Conservation (phyloP, 2,329 filamentous ascomycete genomes). For the Didymella glomerata region DNA sequence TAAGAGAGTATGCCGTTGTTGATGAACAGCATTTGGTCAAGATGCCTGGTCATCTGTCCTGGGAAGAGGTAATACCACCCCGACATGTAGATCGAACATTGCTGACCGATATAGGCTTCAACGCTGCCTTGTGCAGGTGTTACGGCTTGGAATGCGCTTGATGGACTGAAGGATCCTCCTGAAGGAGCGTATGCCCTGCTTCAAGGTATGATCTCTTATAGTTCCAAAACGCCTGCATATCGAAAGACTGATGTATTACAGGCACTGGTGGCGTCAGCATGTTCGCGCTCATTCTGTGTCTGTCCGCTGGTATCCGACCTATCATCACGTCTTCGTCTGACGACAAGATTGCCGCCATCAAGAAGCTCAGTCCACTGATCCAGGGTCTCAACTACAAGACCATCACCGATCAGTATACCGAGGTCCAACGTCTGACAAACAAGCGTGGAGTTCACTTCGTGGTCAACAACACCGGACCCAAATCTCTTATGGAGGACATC, state of each 20-base stretch:
- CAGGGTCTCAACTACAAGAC: conserved; percentile 65
- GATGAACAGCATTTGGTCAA: conserved; percentile 37
- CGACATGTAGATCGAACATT: background rate
- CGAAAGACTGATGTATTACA: conserved; percentile 1
- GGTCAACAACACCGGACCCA: conserved; percentile 50
- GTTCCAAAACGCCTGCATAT: background rate
- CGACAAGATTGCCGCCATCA: conserved; percentile 61
- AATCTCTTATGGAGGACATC: conserved; percentile 29
- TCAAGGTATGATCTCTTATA: conserved; percentile 16
- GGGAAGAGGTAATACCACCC: conserved; percentile 35
- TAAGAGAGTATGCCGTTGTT: conserved; percentile 39
- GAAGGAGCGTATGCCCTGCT: conserved; percentile 28
- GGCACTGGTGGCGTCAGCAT: conserved; percentile 56
- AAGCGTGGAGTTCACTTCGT: conserved; percentile 56
- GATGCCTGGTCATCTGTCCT: conserved; percentile 33
- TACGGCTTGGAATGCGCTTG: conserved; percentile 37
- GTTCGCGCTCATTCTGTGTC: conserved; percentile 38
- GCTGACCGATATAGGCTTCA: conserved; percentile 22
- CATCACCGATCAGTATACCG: conserved; percentile 62
- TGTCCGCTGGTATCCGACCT: conserved; percentile 48
- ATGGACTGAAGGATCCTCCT: conserved; percentile 22
- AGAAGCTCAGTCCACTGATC: conserved; percentile 39
- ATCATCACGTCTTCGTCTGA: conserved; percentile 68
- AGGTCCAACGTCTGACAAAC: conserved; percentile 58
- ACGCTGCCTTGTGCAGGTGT: conserved; percentile 37